phyloP scores from a whole-genome alignment of 164 flowering plant genomes.

The Macadamia integrifolia region DNA sequence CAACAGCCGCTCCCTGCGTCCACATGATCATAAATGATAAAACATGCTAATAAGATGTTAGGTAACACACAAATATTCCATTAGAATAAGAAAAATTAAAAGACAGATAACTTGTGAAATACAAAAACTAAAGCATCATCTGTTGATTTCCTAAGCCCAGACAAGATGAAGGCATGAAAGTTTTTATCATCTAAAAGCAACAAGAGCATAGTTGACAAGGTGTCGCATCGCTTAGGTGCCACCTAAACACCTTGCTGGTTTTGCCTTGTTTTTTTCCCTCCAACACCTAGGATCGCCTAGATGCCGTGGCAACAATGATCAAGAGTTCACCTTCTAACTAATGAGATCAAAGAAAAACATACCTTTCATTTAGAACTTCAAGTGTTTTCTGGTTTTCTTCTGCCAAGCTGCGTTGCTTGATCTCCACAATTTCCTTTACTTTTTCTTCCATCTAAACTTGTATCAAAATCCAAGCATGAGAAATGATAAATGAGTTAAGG shows the following conservation, averaged over 20 bases:
- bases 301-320: too few relatives aligned
- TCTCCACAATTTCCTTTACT: constrained; percentile 95
- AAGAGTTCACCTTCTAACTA: neutral
- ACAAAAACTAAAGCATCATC: neutral
- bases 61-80: neutral
- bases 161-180: neutral
- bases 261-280: too few relatives aligned
- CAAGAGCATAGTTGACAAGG: too few relatives aligned
- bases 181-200: neutral
- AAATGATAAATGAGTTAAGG: neutral
- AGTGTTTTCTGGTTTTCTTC: constrained; percentile 97
- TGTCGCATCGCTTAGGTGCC: too few relatives aligned
- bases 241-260: too few relatives aligned
- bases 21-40: constrained; percentile 10
- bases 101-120: neutral
- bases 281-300: too few relatives aligned
- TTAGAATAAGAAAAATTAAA: neutral
- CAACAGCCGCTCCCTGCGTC: constrained; percentile 63
- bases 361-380: constrained; percentile 93
- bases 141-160: neutral
- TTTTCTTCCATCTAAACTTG: constrained; percentile 88
- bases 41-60: neutral
- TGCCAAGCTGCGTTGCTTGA: constrained; percentile 93
- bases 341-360: constrained; percentile 8
- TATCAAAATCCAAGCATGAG: constrained; percentile 4